Base-by-base conservation (phyloP, 2,329 filamentous ascomycete species). In the Phialophora macrospora region DNA sequence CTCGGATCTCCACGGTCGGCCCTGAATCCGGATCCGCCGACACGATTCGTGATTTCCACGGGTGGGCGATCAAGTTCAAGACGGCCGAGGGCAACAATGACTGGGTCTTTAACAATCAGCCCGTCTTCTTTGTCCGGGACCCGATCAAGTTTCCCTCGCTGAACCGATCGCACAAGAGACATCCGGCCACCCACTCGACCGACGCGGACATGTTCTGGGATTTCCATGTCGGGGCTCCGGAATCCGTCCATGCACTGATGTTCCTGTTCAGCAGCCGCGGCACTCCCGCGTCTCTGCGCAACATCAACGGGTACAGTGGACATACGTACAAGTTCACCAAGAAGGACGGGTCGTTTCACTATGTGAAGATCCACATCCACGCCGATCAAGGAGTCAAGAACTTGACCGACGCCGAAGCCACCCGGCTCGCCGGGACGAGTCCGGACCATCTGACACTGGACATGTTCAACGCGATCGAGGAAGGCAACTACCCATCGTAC, bases 111-210 rank as follows among this genome's bases (percentile, higher is more conserved):
- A 80, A 81, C 71, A 76, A 79, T 24, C 66, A 66, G 32, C 89
- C 89, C 0, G 85, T 91, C 2, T 92, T 92, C 81, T 92, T 92
- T 77, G 74, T 91, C n/a, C 77, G 81, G 28, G 89, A 92, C 68
- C 87, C 89, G 0, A 83, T 87, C 69, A 91, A 92, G 76, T 91
- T 90, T 74, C 89, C 89, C 26, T 80, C 88, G 73, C 88, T 91
- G 73, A 91, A 91, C 60, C 89, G 91, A 74, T 90, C 88, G 0
- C 89, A 91, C 75, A 91, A 91, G 81, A 82, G 89, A n/a, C 81
- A 92, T 72, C 89, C 89, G 0, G 83, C 87, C 70, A 91, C 88
- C 3, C 87, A 91, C 74, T 77, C 90, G 5, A 88, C 86, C 55
- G 86, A 90, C 76, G 87, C 88, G 17, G 88, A 86, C 59, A 86